Percentiles rank a stretch among this genome's conserved stretches.
These are phyloP conservation scores for Aaosphaeria pasadenensis DNA, from an alignment of 2,329 filamentous ascomycete genomes.

Conservation along the genomic window DNA sequence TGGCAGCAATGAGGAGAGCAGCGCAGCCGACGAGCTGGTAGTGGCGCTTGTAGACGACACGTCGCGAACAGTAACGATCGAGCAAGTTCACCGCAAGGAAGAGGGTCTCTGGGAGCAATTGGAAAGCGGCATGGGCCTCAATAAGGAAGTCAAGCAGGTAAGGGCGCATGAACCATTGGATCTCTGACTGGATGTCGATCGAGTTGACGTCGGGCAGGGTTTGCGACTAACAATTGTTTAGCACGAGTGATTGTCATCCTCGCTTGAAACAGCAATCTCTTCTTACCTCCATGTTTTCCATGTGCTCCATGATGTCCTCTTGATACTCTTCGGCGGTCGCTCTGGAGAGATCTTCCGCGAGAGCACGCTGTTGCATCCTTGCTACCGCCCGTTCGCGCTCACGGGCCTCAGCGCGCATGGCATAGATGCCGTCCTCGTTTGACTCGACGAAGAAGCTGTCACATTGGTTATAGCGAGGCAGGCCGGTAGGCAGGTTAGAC, in stretches of 20 bases:
- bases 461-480: constrained; percentile 60
- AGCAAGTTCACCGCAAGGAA: constrained; percentile 96
- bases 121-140: constrained; percentile 93
- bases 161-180: constrained; percentile 99
- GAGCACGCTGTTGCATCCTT: constrained; percentile 79
- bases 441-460: constrained; percentile 68
- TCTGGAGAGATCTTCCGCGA: constrained; percentile 84
- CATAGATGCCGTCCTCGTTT: constrained; percentile 53
- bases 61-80: constrained; percentile 95
- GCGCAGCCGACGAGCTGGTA: constrained; percentile 98
- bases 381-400: constrained; percentile 77
- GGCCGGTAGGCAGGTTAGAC: too few relatives aligned
- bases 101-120: constrained; percentile 87
- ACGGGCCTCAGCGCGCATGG: constrained; percentile 62
- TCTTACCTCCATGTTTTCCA: constrained; percentile 87
- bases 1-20: constrained; percentile 91
- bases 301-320: constrained; percentile 90
- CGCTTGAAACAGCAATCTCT: constrained; percentile 1
- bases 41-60: constrained; percentile 98
- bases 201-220: constrained; percentile 94
- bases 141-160: constrained; percentile 98
- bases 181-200: constrained; percentile 98
- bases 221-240: constrained; percentile 57
- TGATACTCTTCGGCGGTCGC: constrained; percentile 86
- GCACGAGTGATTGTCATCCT: constrained; percentile 12